Evolutionary conservation across 345 rosid species (phyloP), one percentile per base, ranked within the genome.

Genomic region (Erucastrum elatum): DNA sequence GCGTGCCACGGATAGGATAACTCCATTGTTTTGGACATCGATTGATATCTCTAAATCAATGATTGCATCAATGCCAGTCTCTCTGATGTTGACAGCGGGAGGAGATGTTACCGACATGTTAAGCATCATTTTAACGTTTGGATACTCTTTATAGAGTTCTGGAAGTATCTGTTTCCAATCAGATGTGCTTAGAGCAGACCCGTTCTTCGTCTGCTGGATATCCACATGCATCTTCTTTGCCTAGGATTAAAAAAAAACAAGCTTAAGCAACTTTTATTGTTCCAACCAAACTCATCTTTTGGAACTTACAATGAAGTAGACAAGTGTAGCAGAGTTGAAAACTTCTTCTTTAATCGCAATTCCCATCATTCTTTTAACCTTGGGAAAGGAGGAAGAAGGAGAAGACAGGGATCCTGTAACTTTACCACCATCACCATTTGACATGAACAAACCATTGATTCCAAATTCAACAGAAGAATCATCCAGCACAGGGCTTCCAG

Each of bases 111-210:
- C 84, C 0, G 87, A 77, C 67, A 88, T 76, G 21, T 83, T 80
- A 16, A 91, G 85, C 73, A 59, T 77, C 90, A 91, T 88, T 74
- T 85, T 80, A 13, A 84, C 83, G 51, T 90, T 31, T 10, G 98
- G 94, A 76, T 87, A 91, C 39, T 60, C 87, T 56, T 21, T 74
- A 74, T 88, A 91, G 13, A 93, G 83, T 69, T 84, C 81, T 68
- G 98, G 96, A 74, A 86, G 80, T 15, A 89, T 77, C 71, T 76
- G 68, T 71, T 82, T 87, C 94, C 94, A 93, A 33, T 87, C 90
- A 12, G 86, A 80, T 60, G 98, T 93, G 87, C 88, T 89, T 67
- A 87, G 74, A 58, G 84, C 39, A 13, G 93, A 84, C 51, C 88
- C 85, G 65, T 88, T 83, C 7, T 83, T 83, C 59, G 85, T 63